Evolutionary conservation across 129 eudicot genomes (phyloP), one percentile per base, ranked within the genome.

Genomic region (Saposhnikovia divaricata): DNA sequence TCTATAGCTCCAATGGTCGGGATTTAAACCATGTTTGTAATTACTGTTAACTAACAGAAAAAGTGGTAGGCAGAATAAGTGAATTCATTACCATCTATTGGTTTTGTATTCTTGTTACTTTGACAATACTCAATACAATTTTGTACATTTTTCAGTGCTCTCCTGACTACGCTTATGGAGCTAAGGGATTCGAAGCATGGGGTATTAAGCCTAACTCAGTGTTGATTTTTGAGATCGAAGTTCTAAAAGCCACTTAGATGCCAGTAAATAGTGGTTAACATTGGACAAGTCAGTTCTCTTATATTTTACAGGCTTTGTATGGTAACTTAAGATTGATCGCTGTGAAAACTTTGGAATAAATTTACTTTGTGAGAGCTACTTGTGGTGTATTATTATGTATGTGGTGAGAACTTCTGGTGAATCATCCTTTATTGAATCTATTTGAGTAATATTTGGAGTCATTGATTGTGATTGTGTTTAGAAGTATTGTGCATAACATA

Each of bases 151-250:
- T 90, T 86, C 92, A 95, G 99, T 95, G 99, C 89, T 39, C 99
- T 70, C 97, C 99, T 37, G 99, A 95, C 86, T 95, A 92, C 72
- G 99, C 96, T 19, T 95, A 95, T 75, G 99, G 99, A 6, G 76
- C 87, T 74, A 75, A 93, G 27, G 99, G 99, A 75, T 95, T 92
- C 79, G 88, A 89, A 37, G 90, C 94, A 27, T 95, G 99, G 99
- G 99, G 99, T 55, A 95, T 92, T 79, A 89, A 86, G 84, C 94
- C 99, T 1, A 90, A 95, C 87, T 92, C 99, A 6, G 87, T 80
- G 43, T 87, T 92, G 89, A 88, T 85, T 51, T 95, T 95, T 59
- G 99, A 95, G 95, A 95, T 95, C 69, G 99, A 95, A 84, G 95
- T 95, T 74, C 85, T 95, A 45, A 69, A 89, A 6, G 90, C 86